Conservation (phyloP, 2,329 filamentous ascomycete genomes). For the Shiraia bambusicola region DNA sequence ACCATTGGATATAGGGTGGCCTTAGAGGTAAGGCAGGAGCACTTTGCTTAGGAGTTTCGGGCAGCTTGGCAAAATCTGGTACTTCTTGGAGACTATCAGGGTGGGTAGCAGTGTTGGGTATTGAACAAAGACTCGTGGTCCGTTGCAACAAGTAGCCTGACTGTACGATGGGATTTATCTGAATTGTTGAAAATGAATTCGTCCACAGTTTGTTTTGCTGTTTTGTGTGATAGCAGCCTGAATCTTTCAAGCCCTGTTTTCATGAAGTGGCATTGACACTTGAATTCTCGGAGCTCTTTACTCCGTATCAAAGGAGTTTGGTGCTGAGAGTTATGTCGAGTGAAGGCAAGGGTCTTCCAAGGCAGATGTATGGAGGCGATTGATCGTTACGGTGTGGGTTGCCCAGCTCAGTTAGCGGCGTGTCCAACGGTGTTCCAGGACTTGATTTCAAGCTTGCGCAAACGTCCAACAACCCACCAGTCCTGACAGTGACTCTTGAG, state of each 20-base stretch:
- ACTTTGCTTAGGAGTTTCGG: neutral
- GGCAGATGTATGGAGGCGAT: no score
- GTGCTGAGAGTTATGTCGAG: no score
- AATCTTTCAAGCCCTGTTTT: neutral
- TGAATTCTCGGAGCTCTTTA: constrained; percentile 3
- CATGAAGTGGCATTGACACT: neutral
- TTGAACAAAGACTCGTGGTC: no score
- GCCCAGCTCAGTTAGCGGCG: constrained; percentile 13
- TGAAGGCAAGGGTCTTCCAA: no score
- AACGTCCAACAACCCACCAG: constrained; percentile 31
- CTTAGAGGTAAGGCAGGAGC: constrained; percentile 5
- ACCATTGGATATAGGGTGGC: no score
- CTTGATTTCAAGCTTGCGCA: constrained; percentile 35
- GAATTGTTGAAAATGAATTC: no score
- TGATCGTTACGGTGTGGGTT: no score
- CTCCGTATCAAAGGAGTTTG: no score
- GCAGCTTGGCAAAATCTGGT: neutral
- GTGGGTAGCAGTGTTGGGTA: neutral
- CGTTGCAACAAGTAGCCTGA: no score
- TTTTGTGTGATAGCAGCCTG: no score
- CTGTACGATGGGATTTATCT: no score
- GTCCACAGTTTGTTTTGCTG: no score
- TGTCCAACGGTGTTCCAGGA: constrained; percentile 22
- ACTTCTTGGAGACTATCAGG: neutral
- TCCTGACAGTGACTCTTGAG: constrained; percentile 40